phyloP scores from a whole-genome alignment of 2,329 filamentous ascomycete species.

The Monilinia laxa region DNA sequence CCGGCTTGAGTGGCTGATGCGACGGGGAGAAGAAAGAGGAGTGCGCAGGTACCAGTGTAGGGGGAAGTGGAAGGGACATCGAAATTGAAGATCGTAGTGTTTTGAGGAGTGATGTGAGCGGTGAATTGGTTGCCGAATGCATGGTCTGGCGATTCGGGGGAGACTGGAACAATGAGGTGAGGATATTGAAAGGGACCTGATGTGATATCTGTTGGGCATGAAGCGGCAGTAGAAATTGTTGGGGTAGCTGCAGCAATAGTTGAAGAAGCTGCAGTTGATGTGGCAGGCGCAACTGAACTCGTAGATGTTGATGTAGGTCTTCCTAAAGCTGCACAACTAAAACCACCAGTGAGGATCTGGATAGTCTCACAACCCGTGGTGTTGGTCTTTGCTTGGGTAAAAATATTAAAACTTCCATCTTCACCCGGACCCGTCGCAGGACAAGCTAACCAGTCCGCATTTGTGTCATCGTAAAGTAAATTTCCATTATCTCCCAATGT shows the following conservation, averaged over 20 bases:
- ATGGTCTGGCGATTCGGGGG: constrained; percentile 52
- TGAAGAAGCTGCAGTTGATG: neutral
- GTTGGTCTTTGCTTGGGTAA: constrained; percentile 29
- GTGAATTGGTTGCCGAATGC: constrained; percentile 55
- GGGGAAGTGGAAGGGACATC: constrained; percentile 51
- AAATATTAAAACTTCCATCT: constrained; percentile 37
- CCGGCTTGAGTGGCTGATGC: constrained; percentile 46
- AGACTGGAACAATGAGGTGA: constrained; percentile 61
- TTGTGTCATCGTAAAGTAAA: constrained; percentile 28
- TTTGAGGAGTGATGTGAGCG: constrained; percentile 50
- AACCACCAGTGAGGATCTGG: constrained; percentile 32
- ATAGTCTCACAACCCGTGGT: constrained; percentile 34
- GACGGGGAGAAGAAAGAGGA: constrained; percentile 64
- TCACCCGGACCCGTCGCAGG: constrained; percentile 31
- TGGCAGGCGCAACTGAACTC: neutral
- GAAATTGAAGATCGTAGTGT: constrained; percentile 64
- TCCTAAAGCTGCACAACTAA: constrained; percentile 34
- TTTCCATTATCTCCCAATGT: constrained; percentile 28
- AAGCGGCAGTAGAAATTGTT: constrained; percentile 17
- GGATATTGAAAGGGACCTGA: constrained; percentile 53
- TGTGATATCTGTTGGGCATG: constrained; percentile 25
- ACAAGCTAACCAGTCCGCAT: constrained; percentile 35
- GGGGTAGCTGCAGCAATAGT: neutral
- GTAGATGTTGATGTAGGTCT: neutral
- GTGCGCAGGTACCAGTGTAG: constrained; percentile 52